Base-by-base conservation (phyloP, 2,329 filamentous ascomycete species). In the Allantophomopsis cytisporea region DNA sequence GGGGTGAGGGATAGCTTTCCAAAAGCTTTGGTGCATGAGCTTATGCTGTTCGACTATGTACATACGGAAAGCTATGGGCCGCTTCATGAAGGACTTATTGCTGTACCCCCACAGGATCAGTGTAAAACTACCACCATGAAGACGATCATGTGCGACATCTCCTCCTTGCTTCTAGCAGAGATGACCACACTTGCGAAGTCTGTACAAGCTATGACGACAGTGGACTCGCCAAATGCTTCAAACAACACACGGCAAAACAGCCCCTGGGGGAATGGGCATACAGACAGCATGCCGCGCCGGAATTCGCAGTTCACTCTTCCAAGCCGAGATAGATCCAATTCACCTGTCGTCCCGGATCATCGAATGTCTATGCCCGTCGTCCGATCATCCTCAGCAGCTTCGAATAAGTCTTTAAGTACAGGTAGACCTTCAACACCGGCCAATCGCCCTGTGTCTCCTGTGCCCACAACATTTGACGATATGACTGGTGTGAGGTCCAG, bases 121-220 rank as follows among this genome's bases (percentile, higher is more conserved):
- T 83, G 78, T 35, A 83, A 78, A 52, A 71, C 76, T 37, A 91
- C 86, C 2, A 91, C 86, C 1, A 78, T 88, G 57, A 85, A 83
- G 60, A 83, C 81, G 0, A 69, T 83, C 51, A 79, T 89, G 73
- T 86, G 82, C 53, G 80, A 86, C 55, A 72, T 88, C 40, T 84
- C 82, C 3, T 80, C 81, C 11, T 54, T 83, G 39, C 59, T 89
- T 36, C 64, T 89, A 16, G 80, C 80, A 15, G 83, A 86, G 59
- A 76, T 89, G 70, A 82, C 79, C 21, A 76, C 73, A 1, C 66
- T 85, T 42, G 82, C 81, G 41, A 84, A 74, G 50, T 81, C 74
- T 0, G 73, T 84, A 41, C 82, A 87, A 56, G 79, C 64, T 18
- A 71, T 83, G 61, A 78, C 80, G 4, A 78, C 74, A 4, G 78